Percentiles rank a stretch among this genome's conserved stretches.
Evolutionary conservation across 352 stramenopile species (phyloP).

Genomic region (Globisporangium emineosum): DNA sequence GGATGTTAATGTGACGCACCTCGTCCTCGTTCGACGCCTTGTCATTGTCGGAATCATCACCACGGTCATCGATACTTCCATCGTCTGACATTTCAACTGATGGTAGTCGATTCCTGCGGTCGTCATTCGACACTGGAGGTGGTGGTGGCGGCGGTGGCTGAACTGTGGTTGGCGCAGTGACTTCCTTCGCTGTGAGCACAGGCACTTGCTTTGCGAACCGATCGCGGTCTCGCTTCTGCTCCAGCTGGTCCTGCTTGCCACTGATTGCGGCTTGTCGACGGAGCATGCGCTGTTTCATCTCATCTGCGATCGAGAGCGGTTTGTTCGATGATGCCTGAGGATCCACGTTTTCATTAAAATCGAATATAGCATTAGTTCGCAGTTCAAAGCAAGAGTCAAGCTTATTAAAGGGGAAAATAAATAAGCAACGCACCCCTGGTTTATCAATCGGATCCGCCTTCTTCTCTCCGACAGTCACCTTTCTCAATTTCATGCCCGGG

Average conservation of each 20-base stretch:
- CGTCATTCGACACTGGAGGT: conserved; percentile 35
- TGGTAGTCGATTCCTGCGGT: conserved; percentile 42
- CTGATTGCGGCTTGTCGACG: conserved; percentile 76
- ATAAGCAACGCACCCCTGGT: conserved; percentile 21
- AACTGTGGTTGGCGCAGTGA: conserved; percentile 27
- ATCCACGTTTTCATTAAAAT: neutral
- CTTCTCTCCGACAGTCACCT: conserved; percentile 34
- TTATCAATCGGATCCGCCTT: conserved; percentile 31
- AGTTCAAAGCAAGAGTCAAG: neutral
- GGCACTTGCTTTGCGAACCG: conserved; percentile 65
- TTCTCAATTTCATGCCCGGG: conserved; percentile 49
- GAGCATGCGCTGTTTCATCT: conserved; percentile 81
- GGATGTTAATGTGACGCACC: conserved; percentile 16
- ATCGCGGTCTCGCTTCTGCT: conserved; percentile 74
- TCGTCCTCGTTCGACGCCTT: conserved; percentile 71
- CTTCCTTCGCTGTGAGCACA: conserved; percentile 78
- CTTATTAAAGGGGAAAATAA: neutral
- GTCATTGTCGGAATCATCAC: conserved; percentile 39
- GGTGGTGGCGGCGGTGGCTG: conserved; percentile 35
- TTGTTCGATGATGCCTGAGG: conserved; percentile 25
- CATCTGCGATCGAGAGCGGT: conserved; percentile 70
- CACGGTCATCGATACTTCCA: conserved; percentile 50
- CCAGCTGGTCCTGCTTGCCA: conserved; percentile 80
- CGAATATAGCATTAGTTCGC: neutral
- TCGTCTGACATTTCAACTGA: conserved; percentile 84